Conservation (phyloP, 768 basidiomycete species). For the Lentinula raphanica region DNA sequence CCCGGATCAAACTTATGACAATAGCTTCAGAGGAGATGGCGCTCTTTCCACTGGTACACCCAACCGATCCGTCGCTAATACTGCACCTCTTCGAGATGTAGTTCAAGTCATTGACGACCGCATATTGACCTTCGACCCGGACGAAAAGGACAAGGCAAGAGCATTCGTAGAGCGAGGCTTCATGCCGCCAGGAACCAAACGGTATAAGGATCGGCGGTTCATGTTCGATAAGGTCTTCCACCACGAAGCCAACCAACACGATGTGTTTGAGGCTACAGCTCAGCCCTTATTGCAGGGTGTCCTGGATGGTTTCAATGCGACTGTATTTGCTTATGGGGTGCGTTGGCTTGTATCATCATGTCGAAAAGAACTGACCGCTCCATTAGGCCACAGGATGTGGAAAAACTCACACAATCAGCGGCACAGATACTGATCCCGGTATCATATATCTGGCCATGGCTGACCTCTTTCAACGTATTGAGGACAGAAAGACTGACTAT, state of each 20-base stretch:
- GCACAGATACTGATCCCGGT: constrained; percentile 81
- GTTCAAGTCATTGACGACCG: constrained; percentile 92
- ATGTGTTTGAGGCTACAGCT: constrained; percentile 83
- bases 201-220: constrained; percentile 95
- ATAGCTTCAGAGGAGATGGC: constrained; percentile 77
- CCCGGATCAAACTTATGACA: constrained; percentile 68
- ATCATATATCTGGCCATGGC: constrained; percentile 97
- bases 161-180: constrained; percentile 85
- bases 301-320: constrained; percentile 93
- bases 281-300: constrained; percentile 81
- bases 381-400: constrained; percentile 98
- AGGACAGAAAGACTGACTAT: constrained; percentile 81
- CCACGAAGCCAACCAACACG: constrained; percentile 73
- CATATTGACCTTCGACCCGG: constrained; percentile 93
- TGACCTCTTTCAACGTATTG: constrained; percentile 90
- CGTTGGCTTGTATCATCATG: constrained; percentile 24
- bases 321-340: constrained; percentile 98
- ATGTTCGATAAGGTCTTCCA: constrained; percentile 95
- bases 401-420: constrained; percentile 98
- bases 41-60: constrained; percentile 59
- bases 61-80: constrained; percentile 42
- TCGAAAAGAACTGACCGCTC: constrained; percentile 2
- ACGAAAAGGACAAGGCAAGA: constrained; percentile 76
- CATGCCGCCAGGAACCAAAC: constrained; percentile 79
- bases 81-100: constrained; percentile 64